Conservation (phyloP, 352 stramenopile genomes). For the Achlya hypogyna region DNA sequence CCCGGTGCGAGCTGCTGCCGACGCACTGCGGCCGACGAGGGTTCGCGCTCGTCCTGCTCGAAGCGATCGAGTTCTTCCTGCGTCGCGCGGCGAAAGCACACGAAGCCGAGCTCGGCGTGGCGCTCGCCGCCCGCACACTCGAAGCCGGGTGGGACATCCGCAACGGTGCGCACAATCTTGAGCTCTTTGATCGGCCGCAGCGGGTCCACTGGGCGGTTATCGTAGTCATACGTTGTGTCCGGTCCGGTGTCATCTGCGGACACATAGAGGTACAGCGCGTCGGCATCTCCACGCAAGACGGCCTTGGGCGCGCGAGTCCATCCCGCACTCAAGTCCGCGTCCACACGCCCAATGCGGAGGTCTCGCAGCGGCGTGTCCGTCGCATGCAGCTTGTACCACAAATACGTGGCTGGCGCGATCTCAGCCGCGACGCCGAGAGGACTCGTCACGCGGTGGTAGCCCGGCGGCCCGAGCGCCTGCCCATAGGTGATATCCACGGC, state of each 20-base stretch:
- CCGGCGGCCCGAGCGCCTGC: slow-evolving; percentile 67
- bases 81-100: slow-evolving; percentile 60
- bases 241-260: background rate
- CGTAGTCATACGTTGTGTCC: background rate
- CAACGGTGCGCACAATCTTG: slow-evolving; percentile 51
- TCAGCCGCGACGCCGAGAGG: slow-evolving; percentile 62
- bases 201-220: slow-evolving; percentile 19
- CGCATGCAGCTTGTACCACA: slow-evolving; percentile 67
- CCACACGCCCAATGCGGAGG: background rate
- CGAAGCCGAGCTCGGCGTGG: background rate
- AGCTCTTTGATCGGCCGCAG: slow-evolving; percentile 70
- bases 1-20: slow-evolving; percentile 32
- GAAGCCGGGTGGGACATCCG: slow-evolving; percentile 60
- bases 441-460: slow-evolving; percentile 78
- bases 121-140: slow-evolving; percentile 37
- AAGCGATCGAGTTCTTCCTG: slow-evolving; percentile 50
- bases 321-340: background rate
- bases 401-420: slow-evolving; percentile 68
- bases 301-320: background rate
- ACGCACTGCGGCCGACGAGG: slow-evolving; percentile 21
- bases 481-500: slow-evolving; percentile 79
- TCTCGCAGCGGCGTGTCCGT: background rate
- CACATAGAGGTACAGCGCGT: background rate
- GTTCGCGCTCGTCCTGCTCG: slow-evolving; percentile 59
- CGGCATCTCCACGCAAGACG: background rate